Percentiles rank a stretch among this genome's conserved stretches.
Evolutionary conservation across 441 rosid genomes (phyloP).

Genomic region (Gossypium lobatum): DNA sequence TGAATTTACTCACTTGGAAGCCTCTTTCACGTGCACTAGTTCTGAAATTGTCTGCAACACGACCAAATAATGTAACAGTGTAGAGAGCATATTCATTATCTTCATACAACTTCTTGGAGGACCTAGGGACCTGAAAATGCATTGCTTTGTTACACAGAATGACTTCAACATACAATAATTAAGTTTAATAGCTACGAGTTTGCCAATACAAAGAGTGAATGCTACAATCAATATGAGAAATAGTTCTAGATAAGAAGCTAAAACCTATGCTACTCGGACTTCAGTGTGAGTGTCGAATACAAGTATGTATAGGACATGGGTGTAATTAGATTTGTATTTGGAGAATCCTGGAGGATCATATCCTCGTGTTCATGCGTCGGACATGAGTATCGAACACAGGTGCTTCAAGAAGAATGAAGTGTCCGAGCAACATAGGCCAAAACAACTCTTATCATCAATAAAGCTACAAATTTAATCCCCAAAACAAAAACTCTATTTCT

Average conservation of each 20-base stretch:
- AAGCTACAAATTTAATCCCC: not conserved
- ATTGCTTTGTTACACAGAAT: slow-evolving; percentile 18
- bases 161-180: not conserved
- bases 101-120: slow-evolving; percentile 79
- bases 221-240: not conserved
- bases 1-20: slow-evolving; percentile 65
- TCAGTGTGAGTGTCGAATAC: not conserved
- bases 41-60: slow-evolving; percentile 90
- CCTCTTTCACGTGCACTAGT: slow-evolving; percentile 76
- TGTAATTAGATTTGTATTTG: not conserved
- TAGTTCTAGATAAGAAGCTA: not conserved
- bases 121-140: slow-evolving; percentile 84
- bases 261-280: not conserved
- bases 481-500: not conserved
- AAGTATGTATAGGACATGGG: not conserved
- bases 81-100: slow-evolving; percentile 98
- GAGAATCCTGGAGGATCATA: not conserved
- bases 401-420: not conserved
- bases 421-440: not conserved
- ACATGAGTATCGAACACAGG: not conserved
- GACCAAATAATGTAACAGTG: slow-evolving; percentile 74
- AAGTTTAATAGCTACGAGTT: not conserved
- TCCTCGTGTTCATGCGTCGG: not conserved
- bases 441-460: not conserved
- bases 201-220: not conserved